Percentiles rank a stretch among this genome's conserved stretches.
These are phyloP conservation scores for Bombardia bombarda DNA, from an alignment of 495 filamentous ascomycete genomes.

Conservation along the genomic window DNA sequence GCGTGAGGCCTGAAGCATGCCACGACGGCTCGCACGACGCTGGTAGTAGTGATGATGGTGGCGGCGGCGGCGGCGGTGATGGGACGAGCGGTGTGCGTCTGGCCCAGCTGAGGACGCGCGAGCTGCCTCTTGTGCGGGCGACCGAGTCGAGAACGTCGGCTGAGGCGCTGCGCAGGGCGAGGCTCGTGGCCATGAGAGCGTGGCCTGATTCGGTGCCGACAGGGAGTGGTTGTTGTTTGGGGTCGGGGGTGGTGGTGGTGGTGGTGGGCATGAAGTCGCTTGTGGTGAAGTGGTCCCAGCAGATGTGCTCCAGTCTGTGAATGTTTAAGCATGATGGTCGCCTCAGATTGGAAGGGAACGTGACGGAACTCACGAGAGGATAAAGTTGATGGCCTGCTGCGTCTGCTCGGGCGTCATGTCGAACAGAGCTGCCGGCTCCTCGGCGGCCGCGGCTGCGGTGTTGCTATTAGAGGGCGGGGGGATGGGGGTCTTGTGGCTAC, in stretches of 20 bases:
- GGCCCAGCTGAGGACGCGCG: not conserved
- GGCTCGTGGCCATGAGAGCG: conserved; percentile 36
- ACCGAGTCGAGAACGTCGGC: conserved; percentile 16
- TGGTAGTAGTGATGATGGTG: not conserved
- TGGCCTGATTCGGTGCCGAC: conserved; percentile 28
- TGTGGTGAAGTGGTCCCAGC: conserved; percentile 37
- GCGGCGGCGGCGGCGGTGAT: not conserved
- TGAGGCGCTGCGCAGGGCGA: conserved; percentile 29
- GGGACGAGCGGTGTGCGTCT: conserved; percentile 3
- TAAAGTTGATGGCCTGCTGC: conserved; percentile 42
- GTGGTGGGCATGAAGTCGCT: conserved; percentile 17
- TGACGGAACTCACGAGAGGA: conserved; percentile 33
- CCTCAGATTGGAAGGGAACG: not conserved
- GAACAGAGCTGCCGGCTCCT: conserved; percentile 1
- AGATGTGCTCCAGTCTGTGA: conserved; percentile 42
- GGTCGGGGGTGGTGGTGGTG: no score
- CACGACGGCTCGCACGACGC: conserved; percentile 8
- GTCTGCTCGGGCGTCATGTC: conserved; percentile 26
- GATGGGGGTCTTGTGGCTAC: conserved; percentile 1
- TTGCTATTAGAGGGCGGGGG: not conserved
- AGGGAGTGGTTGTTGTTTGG: no score
- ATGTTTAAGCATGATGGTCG: no score
- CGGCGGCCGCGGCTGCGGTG: not conserved
- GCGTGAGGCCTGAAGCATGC: conserved; percentile 23
- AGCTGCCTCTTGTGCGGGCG: not conserved